phyloP scores from a whole-genome alignment of 768 basidiomycete genomes.

The Collybia sordida region DNA sequence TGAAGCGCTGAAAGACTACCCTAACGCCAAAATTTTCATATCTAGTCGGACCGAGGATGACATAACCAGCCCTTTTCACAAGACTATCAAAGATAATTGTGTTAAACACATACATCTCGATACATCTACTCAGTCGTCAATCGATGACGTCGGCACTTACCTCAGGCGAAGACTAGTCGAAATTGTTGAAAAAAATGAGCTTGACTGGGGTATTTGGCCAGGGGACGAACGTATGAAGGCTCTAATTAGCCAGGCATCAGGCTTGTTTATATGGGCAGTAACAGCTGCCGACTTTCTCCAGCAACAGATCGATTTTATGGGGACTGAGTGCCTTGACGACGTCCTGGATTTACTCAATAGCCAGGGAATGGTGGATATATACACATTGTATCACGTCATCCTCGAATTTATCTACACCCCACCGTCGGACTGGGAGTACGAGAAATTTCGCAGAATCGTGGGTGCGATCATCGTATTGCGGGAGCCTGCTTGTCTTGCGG shows the following conservation, averaged over 20 bases:
- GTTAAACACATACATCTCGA: slow-evolving; percentile 14
- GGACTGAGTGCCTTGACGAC: slow-evolving; percentile 8
- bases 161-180: neutral
- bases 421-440: slow-evolving; percentile 6
- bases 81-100: neutral
- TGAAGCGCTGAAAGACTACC: slow-evolving; percentile 1
- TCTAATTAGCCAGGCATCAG: slow-evolving; percentile 6
- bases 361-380: slow-evolving; percentile 13
- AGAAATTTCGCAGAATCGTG: slow-evolving; percentile 14
- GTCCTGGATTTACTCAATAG: slow-evolving; percentile 8
- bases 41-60: slow-evolving; percentile 14
- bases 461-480: slow-evolving; percentile 11
- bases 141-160: slow-evolving; percentile 9
- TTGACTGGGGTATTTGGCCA: slow-evolving; percentile 10
- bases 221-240: slow-evolving; percentile 6
- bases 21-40: slow-evolving; percentile 12
- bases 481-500: slow-evolving; percentile 10
- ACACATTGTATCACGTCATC: slow-evolving; percentile 9
- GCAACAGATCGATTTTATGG: slow-evolving; percentile 4
- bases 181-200: slow-evolving; percentile 3
- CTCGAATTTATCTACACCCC: neutral
- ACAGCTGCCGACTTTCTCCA: slow-evolving; percentile 9
- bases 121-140: slow-evolving; percentile 2
- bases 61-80: slow-evolving; percentile 9
- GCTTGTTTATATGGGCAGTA: slow-evolving; percentile 19